phyloP scores from a whole-genome alignment of 1,139 yeast species.

The Magnusiomyces fungicola region DNA sequence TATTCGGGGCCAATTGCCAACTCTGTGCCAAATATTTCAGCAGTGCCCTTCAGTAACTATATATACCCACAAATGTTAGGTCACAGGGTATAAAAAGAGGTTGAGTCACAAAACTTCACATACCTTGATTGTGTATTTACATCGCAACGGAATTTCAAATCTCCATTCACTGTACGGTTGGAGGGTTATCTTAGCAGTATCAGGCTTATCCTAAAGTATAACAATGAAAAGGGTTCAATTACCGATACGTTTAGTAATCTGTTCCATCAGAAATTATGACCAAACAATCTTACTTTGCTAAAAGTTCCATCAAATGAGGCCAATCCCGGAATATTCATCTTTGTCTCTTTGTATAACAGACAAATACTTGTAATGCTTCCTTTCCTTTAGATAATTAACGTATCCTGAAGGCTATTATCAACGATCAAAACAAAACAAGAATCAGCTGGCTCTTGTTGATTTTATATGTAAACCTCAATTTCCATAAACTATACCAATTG shows the following conservation, averaged over 20 bases:
- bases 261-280: no score
- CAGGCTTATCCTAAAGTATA: conserved; percentile 3
- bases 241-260: no score
- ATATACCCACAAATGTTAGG: neutral
- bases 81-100: no score
- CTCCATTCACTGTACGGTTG: conserved; percentile 15
- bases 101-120: neutral
- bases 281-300: neutral
- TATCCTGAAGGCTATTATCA: no score
- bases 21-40: conserved; percentile 91
- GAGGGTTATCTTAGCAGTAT: conserved; percentile 4
- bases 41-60: conserved; percentile 52
- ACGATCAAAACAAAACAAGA: no score
- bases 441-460: no score
- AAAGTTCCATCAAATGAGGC: neutral
- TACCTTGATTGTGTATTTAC: conserved; percentile 12
- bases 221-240: no score
- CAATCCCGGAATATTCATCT: neutral
- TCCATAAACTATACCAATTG: no score
- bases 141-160: conserved; percentile 13
- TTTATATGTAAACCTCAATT: no score
- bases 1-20: conserved; percentile 65
- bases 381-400: neutral
- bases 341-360: no score
- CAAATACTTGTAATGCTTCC: no score